Evolutionary conservation across 2,329 filamentous ascomycete genomes (phyloP).

Genomic region (Gliomastix tumulicola): DNA sequence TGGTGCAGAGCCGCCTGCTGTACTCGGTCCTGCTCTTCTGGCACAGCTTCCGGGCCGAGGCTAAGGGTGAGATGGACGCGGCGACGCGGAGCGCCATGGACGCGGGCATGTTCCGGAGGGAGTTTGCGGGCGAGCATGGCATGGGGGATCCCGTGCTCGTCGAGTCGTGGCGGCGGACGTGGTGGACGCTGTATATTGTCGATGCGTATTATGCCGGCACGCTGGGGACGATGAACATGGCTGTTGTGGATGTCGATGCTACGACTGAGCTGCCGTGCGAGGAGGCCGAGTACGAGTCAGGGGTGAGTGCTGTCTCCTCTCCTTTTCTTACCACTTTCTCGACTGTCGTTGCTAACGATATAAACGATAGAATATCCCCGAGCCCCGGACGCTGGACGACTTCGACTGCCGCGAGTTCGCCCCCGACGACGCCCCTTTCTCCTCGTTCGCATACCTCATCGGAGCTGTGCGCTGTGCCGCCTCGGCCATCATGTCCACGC

Average conservation of each 20-base stretch:
- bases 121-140: constrained; percentile 42
- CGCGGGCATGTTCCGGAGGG: constrained; percentile 49
- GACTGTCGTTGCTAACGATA: constrained; percentile 9
- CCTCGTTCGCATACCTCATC: constrained; percentile 60
- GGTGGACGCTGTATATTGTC: constrained; percentile 60
- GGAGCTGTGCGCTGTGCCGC: constrained; percentile 44
- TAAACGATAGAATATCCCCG: constrained; percentile 24
- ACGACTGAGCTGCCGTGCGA: constrained; percentile 59
- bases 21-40: constrained; percentile 28
- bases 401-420: constrained; percentile 57
- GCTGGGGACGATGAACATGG: constrained; percentile 15
- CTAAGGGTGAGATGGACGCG: constrained; percentile 24
- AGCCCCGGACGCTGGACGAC: constrained; percentile 44
- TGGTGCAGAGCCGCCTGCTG: constrained; percentile 26
- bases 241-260: constrained; percentile 30
- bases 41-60: constrained; percentile 13
- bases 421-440: constrained; percentile 46
- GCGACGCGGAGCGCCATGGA: constrained; percentile 53
- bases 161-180: constrained; percentile 59
- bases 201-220: constrained; percentile 40
- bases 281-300: constrained; percentile 44
- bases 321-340: neutral
- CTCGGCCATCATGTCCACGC: constrained; percentile 14
- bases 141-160: constrained; percentile 35
- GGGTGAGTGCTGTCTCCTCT: constrained; percentile 16